Evolutionary conservation across 805 yeast species (phyloP), one percentile per base, ranked within the genome.

Genomic region (Saccharomycopsis sp.): DNA sequence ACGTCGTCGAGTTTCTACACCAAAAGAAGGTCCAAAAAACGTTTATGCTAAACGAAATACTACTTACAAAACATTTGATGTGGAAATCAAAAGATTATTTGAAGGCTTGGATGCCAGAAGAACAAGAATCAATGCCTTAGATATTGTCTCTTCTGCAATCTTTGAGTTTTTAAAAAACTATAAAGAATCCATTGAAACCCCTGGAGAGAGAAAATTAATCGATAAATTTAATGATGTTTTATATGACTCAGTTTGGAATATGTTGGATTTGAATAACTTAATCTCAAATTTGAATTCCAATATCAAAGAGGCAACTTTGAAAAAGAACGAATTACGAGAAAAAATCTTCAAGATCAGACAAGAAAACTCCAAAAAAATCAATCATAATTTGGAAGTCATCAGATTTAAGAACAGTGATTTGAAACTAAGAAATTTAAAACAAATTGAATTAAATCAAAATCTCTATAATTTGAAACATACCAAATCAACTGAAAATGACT

Each of bases 201-300:
- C 15, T 9, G 14, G 17, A 14, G 26, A 20, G 20, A 20, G 10
- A 12, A 37, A 37, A 28, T 21, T 44, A 10, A 13, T 39, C 3
- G 42, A 37, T 10, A 31, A 34, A 28, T 44, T 35, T 25, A 41
- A 19, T 12, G 39, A 40, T 10, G 13, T 27, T 6, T 27, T 44
- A 4, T 25, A 30, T 9, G 41, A 37, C 14, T 29, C 29, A 18
- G 9, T 44, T 14, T 23, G 36, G n/a, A 39, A 31, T 4, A 17
- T 44, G n/a, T 15, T 44, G 5, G 47, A 44, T 26, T 33, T 41
- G 21, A 44, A 44, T 30, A 29, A 41, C 10, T 19, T 37, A 4
- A 38, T 40, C 14, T 4, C 23, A 8, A 25, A 34, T n/a, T 29
- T 44, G 12, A 34, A 10, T 5, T 21, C 30, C 12, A 32, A 39